A percentile compares a stretch with the other conserved stretches of the same genome.
Evolutionary conservation across 306 rosid genomes (phyloP).

Genomic region (Acmispon strigosus): DNA sequence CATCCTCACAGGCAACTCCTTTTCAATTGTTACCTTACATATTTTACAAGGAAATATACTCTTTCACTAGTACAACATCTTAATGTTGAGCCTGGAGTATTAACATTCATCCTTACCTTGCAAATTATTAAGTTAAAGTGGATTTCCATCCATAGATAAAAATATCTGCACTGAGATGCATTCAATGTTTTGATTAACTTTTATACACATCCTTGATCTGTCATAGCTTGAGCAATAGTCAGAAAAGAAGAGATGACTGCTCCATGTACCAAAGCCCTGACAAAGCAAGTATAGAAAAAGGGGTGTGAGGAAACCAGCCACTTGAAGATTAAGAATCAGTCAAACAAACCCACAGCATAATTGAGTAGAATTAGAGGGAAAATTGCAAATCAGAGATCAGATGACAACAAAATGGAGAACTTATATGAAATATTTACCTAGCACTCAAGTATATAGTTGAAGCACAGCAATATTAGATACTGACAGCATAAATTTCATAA

Average conservation of each 20-base stretch:
- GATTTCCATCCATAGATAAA: background rate
- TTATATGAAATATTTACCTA: background rate
- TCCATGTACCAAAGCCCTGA: constrained; percentile 78
- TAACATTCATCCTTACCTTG: constrained; percentile 18
- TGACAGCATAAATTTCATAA: background rate
- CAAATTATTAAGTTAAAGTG: background rate
- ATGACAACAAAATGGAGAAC: background rate
- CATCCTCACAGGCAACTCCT: no score
- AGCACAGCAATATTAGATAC: background rate
- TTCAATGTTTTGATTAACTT: background rate
- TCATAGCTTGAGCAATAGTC: constrained; percentile 85
- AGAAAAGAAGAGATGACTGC: constrained; percentile 77
- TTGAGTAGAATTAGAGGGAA: background rate
- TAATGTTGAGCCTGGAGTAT: background rate
- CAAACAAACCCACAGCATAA: background rate
- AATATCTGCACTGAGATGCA: constrained; percentile 15
- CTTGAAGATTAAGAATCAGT: background rate
- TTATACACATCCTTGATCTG: constrained; percentile 86
- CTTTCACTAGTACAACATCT: background rate
- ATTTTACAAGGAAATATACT: constrained; percentile 36
- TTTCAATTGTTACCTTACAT: constrained; percentile 24
- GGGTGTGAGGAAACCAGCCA: background rate
- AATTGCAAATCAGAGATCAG: background rate
- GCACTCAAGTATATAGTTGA: background rate
- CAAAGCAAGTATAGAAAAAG: background rate